A percentile compares a stretch with the other conserved stretches of the same genome.
Conservation (phyloP, 163 green algal genomes). For the Volvox carteri region DNA sequence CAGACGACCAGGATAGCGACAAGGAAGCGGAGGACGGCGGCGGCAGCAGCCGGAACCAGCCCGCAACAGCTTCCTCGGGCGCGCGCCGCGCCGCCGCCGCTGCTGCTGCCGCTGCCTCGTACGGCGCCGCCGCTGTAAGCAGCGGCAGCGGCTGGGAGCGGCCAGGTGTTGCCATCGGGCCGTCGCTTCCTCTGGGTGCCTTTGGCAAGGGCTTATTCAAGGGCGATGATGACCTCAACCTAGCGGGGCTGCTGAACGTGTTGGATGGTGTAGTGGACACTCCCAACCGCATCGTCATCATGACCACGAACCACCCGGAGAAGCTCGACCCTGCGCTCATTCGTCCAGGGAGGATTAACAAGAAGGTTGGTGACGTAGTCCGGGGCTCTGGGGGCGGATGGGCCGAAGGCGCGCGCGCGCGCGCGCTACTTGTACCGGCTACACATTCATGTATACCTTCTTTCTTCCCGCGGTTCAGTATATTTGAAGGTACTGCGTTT, state of each 20-base stretch:
- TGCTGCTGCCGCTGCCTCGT: background rate
- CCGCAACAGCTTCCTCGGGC: background rate
- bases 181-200: slow-evolving; percentile 25
- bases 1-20: slow-evolving; percentile 26
- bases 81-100: too few species aligned
- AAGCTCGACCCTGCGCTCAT: slow-evolving; percentile 82
- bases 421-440: background rate
- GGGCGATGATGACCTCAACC: slow-evolving; percentile 71
- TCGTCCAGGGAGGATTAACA: slow-evolving; percentile 78
- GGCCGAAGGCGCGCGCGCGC: background rate
- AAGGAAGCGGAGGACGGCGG: slow-evolving; percentile 36
- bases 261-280: slow-evolving; percentile 79
- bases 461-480: background rate
- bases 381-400: background rate
- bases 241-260: slow-evolving; percentile 74
- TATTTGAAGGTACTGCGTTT: too few species aligned
- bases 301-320: slow-evolving; percentile 79
- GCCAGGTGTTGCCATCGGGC: slow-evolving; percentile 5
- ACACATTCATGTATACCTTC: background rate
- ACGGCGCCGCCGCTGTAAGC: background rate
- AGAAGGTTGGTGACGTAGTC: slow-evolving; percentile 45
- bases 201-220: slow-evolving; percentile 54
- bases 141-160: background rate
- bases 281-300: slow-evolving; percentile 68
- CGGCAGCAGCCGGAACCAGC: too few species aligned